Base-by-base conservation (phyloP, 176 grass and related monocot genomes). In the Triticum monococcum region DNA sequence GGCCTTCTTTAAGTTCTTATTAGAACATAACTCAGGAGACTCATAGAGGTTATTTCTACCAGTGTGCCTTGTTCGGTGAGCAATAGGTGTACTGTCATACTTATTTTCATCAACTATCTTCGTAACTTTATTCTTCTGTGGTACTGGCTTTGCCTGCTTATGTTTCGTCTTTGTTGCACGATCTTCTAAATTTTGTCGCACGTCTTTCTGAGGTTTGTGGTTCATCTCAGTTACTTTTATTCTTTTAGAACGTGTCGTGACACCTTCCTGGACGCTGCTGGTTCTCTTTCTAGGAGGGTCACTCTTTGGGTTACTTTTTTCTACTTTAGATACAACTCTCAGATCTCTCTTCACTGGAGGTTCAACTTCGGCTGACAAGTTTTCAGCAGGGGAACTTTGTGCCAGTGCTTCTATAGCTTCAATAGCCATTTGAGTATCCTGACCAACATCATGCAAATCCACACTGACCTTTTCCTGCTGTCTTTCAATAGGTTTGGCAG, bases 391-490 rank as follows among this genome's bases (percentile, higher is more conserved):
- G 68, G 85, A 91, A 78, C 64, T 75, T 89, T 92, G 88, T 48
- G 83, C 71, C 84, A 95, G 48, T 38, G 77, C 84, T 72, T 98
- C 91, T 63, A 98, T 94, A 83, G 88, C 93, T 95, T 95, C 93
- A 32, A 79, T 68, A 88, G 93, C 93, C 86, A 95, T 91, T 88
- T 98, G 96, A 72, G 93, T 95, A 88, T 98, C 91, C 69, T 86
- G 89, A 65, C 91, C 93, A 88, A 93, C 80, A 89, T 92, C 85
- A 25, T 74, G 74, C 43, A 40, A 68, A 82, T 32, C 61, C 35
- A 83, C n/a, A 79, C 25, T 73, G 25, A 30, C 59, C 25, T 81
- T 85, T 86, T 87, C 89, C 50, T 78, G 69, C 79, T 86, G 79
- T 81, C 13, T 41, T 85, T 87, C 87, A 73, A 93, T 77, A 64